These are phyloP conservation scores for Dorcoceras hygrometricum DNA, from an alignment of 257 asterid species.

Conservation along the genomic window DNA sequence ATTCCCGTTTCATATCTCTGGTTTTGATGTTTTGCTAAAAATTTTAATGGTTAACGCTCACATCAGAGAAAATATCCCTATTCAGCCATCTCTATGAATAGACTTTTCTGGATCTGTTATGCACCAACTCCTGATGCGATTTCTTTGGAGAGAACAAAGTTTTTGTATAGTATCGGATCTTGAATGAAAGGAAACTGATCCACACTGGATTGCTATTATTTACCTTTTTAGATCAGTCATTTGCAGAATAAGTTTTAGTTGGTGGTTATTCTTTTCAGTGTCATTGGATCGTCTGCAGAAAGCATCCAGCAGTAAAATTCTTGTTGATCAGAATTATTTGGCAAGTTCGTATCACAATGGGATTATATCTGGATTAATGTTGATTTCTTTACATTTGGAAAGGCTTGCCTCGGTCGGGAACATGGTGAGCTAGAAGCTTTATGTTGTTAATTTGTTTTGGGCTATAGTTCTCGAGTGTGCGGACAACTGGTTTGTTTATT, in stretches of 20 bases:
- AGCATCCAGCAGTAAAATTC: slow-evolving; percentile 40
- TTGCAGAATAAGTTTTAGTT: background rate
- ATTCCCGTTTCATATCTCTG: background rate
- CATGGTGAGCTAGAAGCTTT: slow-evolving; percentile 48
- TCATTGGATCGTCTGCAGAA: background rate
- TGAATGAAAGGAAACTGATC: background rate
- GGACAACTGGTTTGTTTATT: too few species aligned
- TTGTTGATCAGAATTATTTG: slow-evolving; percentile 69
- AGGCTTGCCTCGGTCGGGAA: slow-evolving; percentile 37
- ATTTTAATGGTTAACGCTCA: background rate
- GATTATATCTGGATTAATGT: slow-evolving; percentile 71
- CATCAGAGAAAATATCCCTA: background rate
- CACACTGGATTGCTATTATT: background rate
- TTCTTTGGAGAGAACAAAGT: background rate
- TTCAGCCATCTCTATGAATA: too few species aligned
- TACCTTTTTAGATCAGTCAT: background rate
- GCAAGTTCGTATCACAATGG: slow-evolving; percentile 93
- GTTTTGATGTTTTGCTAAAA: background rate
- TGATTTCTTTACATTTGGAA: slow-evolving; percentile 58
- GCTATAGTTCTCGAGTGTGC: too few species aligned
- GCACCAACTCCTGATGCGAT: background rate
- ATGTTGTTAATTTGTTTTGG: too few species aligned
- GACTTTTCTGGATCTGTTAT: background rate
- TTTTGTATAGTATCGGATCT: background rate
- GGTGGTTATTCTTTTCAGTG: background rate